Percentiles rank a stretch among this genome's conserved stretches.
These are phyloP conservation scores for Mariannaea sp. DNA, from an alignment of 2,329 filamentous ascomycete genomes.

Conservation along the genomic window DNA sequence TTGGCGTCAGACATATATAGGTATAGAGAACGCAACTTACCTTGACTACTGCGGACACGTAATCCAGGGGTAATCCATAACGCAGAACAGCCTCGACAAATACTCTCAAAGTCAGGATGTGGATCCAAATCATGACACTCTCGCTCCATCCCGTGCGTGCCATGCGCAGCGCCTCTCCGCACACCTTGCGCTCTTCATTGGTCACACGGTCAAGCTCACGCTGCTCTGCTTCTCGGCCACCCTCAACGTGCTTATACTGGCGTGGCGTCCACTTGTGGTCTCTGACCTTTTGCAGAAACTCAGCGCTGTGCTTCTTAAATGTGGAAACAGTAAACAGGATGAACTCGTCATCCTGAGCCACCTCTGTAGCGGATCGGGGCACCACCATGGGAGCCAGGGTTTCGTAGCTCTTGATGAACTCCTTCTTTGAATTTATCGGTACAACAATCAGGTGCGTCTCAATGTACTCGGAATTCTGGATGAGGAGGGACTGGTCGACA, in stretches of 20 bases:
- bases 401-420: constrained; percentile 89
- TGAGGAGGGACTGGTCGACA: constrained; percentile 77
- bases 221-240: constrained; percentile 86
- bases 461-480: constrained; percentile 93
- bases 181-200: constrained; percentile 87
- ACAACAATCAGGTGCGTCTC: constrained; percentile 94
- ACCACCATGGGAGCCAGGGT: constrained; percentile 90
- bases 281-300: constrained; percentile 90
- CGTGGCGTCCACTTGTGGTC: constrained; percentile 94
- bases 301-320: constrained; percentile 87
- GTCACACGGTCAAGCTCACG: constrained; percentile 81
- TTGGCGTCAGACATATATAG: neutral
- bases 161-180: constrained; percentile 87
- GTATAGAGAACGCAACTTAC: constrained; percentile 57
- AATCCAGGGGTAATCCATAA: constrained; percentile 90
- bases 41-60: constrained; percentile 82
- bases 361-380: constrained; percentile 78
- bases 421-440: constrained; percentile 77
- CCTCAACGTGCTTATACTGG: constrained; percentile 91
- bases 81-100: constrained; percentile 98
- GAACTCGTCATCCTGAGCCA: constrained; percentile 89
- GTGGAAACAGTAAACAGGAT: constrained; percentile 85
- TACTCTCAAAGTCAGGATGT: constrained; percentile 86
- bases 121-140: constrained; percentile 93
- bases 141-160: constrained; percentile 94